A percentile compares a stretch with the other conserved stretches of the same genome.
Conservation (phyloP, 495 filamentous ascomycete genomes). For the Choiromyces venosus region DNA sequence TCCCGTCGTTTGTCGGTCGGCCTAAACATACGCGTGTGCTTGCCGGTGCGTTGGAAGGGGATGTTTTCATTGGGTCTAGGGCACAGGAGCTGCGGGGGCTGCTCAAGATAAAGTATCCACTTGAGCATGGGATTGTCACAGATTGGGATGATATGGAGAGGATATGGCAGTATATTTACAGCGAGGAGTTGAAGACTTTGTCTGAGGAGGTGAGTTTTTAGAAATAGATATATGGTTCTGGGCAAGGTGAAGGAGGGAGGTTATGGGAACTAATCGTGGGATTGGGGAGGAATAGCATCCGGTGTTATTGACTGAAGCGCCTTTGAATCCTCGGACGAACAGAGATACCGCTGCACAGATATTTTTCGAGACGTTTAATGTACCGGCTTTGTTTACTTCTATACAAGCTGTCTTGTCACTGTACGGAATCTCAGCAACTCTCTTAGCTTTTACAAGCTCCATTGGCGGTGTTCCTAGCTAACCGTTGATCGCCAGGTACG, state of each 20-base stretch:
- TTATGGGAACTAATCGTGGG: conserved; percentile 27
- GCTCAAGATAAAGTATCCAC: conserved; percentile 96
- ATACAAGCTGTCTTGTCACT: conserved; percentile 99
- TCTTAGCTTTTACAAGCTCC: conserved; percentile 15
- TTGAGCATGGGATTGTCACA: conserved; percentile 99
- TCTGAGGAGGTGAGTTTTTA: conserved; percentile 81
- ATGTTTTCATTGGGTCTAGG: conserved; percentile 91
- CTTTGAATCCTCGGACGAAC: conserved; percentile 99
- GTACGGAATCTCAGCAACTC: conserved; percentile 35
- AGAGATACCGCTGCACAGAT: conserved; percentile 99
- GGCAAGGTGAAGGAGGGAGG: conserved; percentile 2
- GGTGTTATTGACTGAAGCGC: conserved; percentile 96
- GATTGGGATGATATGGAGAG: conserved; percentile 99
- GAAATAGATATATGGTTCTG: neutral
- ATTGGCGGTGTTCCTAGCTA: neutral
- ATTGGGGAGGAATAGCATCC: conserved; percentile 65
- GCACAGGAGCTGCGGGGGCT: conserved; percentile 81
- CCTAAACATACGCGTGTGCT: conserved; percentile 96
- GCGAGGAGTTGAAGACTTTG: conserved; percentile 87
- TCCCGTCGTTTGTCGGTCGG: conserved; percentile 95
- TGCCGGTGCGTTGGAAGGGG: conserved; percentile 91
- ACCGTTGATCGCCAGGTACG: conserved; percentile 53
- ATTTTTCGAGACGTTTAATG: conserved; percentile 99
- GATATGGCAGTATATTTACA: conserved; percentile 99
- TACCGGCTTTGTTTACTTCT: conserved; percentile 99